Evolutionary conservation across 192 early-diverging fungal species (phyloP).

Genomic region (Lunasporangiospora selenospora): DNA sequence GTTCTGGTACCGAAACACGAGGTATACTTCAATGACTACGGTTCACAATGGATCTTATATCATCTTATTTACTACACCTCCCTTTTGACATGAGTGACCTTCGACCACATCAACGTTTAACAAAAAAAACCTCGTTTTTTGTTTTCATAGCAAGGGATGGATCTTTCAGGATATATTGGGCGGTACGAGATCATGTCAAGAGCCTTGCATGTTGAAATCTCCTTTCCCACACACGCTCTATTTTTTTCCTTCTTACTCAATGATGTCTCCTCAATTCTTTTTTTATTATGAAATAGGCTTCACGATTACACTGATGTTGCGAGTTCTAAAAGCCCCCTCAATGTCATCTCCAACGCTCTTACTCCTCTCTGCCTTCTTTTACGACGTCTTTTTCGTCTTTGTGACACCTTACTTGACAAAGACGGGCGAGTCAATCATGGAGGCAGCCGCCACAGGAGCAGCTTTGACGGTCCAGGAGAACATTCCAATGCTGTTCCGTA

Average conservation of each 20-base stretch:
- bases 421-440: conserved; percentile 51
- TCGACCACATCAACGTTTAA: too few species aligned
- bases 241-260: too few species aligned
- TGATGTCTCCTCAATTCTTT: too few species aligned
- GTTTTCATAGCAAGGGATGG: conserved; percentile 28
- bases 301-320: conserved; percentile 42
- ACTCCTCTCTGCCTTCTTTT: conserved; percentile 43
- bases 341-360: conserved; percentile 44
- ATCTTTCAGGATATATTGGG: conserved; percentile 51
- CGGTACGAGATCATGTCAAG: conserved; percentile 23
- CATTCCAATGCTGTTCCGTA: conserved; percentile 48
- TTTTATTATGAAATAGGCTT: too few species aligned
- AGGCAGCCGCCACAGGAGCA: conserved; percentile 49
- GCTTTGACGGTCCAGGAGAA: conserved; percentile 49
- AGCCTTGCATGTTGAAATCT: too few species aligned
- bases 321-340: conserved; percentile 42
- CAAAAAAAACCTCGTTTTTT: not conserved
- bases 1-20: conserved; percentile 42
- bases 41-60: too few species aligned
- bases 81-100: too few species aligned
- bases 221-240: too few species aligned
- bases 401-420: conserved; percentile 47
- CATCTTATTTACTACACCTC: too few species aligned
- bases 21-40: conserved; percentile 8
- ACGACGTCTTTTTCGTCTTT: conserved; percentile 53